Base-by-base conservation (phyloP, 768 basidiomycete genomes). In the Lactarius evosmus region DNA sequence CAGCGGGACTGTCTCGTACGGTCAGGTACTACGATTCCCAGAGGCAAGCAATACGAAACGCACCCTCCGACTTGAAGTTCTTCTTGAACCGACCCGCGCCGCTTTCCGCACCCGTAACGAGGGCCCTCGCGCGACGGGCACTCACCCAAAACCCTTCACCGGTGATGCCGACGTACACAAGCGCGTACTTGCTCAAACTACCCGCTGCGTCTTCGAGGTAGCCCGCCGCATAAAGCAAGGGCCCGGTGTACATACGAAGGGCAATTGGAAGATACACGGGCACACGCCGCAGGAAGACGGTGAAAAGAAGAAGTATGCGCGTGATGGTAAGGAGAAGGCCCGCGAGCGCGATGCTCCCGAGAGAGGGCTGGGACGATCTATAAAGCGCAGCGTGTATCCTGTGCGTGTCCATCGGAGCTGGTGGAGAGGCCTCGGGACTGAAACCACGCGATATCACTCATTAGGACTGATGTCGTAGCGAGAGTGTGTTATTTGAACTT, bases 301-400 rank as follows among this genome's bases (percentile, higher is more conserved):
- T 78, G 27, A 83, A 49, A 4, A 87, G 73, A 0, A 79, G 75
- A 54, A 90, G 78, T 4, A 86, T 66, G 19, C 87, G 85, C n/a
- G 91, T 79, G 49, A 80, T 72, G 4, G 93, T 86, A 51, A 94
- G 82, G 46, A 95, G 82, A 36, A 95, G 80, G 0, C 91, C 85
- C 3, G 92, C 83, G 55, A 95, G 78, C 61, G 83, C 84, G 57
- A 94, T 84, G 0, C 87, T 86, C 2, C 95, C 95, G 7, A 95
- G 76, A 0, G 89, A 94, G 1, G 91, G 87, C 5, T 89, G 87
- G 1, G 87, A 87, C 0, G 95, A 84, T 0, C 95, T 88, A 50
- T 83, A 81, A 53, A 95, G 76, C 0, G 92, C 89, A 1, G 87
- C 85, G 61, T 91, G 89, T 25, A 93, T 88, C 1, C 84, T 82